Conservation (phyloP, 768 basidiomycete genomes). For the Rhodotorula graminis region DNA sequence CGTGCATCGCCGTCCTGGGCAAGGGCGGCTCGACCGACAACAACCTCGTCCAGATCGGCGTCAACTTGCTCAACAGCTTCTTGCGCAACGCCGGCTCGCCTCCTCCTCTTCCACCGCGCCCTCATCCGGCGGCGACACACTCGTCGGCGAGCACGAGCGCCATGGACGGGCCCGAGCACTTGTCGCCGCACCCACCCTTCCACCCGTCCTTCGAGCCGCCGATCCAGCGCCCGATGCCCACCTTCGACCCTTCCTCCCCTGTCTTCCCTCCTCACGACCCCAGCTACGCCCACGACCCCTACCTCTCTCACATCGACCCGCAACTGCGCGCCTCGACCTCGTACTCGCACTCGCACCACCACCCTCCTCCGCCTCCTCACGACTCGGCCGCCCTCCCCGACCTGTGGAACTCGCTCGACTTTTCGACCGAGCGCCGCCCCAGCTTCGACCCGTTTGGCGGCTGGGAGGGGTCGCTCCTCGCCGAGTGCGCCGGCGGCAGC, state of each 20-base stretch:
- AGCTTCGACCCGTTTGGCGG: conserved; percentile 5
- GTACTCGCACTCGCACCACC: not conserved
- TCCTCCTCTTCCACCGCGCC: not conserved
- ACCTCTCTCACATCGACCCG: too few relatives aligned
- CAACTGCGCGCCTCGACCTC: too few relatives aligned
- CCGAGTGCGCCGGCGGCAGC: not conserved
- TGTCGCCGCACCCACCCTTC: not conserved
- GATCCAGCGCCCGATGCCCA: too few relatives aligned
- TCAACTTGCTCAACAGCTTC: not conserved
- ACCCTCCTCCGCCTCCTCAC: not conserved
- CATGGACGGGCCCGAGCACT: too few relatives aligned
- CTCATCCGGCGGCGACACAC: not conserved
- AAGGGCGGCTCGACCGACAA: conserved; percentile 1
- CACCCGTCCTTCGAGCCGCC: not conserved
- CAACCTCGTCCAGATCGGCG: conserved; percentile 1
- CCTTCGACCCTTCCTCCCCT: too few relatives aligned
- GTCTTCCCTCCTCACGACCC: too few relatives aligned
- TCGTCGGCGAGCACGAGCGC: not conserved
- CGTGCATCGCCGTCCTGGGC: not conserved
- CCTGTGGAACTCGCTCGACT: conserved; percentile 1
- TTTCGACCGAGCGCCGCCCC: not conserved
- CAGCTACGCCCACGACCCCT: too few relatives aligned
- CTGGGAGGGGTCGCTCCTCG: not conserved
- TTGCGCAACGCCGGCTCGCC: not conserved
- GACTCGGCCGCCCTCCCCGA: not conserved